These are phyloP conservation scores for Stereum hirsutum DNA, from an alignment of 1,284 basidiomycete species.

Conservation along the genomic window DNA sequence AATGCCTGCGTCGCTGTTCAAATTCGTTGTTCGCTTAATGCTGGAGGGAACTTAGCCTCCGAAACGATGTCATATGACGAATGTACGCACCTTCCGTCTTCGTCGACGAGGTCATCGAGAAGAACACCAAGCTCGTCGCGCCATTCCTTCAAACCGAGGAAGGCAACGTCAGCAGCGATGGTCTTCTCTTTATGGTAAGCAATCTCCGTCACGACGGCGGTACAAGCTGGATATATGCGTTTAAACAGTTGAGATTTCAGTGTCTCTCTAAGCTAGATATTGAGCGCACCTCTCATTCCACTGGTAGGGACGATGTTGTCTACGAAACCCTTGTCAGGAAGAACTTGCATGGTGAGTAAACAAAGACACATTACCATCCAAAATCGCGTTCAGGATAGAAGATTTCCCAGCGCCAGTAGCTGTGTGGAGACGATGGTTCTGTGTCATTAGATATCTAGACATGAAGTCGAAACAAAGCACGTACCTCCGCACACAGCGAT, in stretches of 20 bases:
- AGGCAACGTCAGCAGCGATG: constrained; percentile 50
- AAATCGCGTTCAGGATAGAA: constrained; percentile 47
- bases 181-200: constrained; percentile 41
- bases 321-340: constrained; percentile 15
- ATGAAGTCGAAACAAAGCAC: constrained; percentile 11
- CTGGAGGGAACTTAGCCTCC: too few species aligned
- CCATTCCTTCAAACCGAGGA: constrained; percentile 48
- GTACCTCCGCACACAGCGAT: constrained; percentile 54
- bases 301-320: constrained; percentile 58
- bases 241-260: not conserved
- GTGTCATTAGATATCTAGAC: not conserved
- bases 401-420: constrained; percentile 57
- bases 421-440: constrained; percentile 14
- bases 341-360: not conserved
- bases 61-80: too few species aligned
- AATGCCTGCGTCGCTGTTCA: constrained; percentile 48
- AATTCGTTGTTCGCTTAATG: constrained; percentile 41
- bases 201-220: constrained; percentile 57
- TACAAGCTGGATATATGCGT: constrained; percentile 37
- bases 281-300: constrained; percentile 49
- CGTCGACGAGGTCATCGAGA: constrained; percentile 46
- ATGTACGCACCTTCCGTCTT: constrained; percentile 46
- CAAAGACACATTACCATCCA: constrained; percentile 38
- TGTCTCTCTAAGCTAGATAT: constrained; percentile 1
- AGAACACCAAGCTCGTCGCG: constrained; percentile 42